phyloP scores from a whole-genome alignment of 257 asterid genomes.

The Gentiana straminea region DNA sequence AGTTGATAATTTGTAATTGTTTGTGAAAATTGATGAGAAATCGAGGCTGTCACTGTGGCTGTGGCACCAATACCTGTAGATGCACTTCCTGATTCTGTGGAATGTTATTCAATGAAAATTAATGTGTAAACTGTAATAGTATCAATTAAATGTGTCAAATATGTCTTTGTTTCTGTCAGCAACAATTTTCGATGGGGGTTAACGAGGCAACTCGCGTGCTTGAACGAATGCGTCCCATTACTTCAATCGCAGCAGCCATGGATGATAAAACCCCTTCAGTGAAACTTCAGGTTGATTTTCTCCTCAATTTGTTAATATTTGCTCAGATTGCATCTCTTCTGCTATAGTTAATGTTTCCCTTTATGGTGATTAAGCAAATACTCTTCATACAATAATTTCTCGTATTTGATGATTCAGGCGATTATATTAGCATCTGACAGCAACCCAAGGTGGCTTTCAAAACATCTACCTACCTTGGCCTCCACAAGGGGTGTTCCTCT shows the following conservation, averaged over 20 bases:
- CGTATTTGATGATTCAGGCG: constrained; percentile 29
- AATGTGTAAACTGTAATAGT: no score
- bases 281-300: constrained; percentile 49
- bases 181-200: constrained; percentile 73
- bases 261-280: constrained; percentile 17
- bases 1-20: not conserved
- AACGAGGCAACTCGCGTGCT: constrained; percentile 86
- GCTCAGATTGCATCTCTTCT: not conserved
- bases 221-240: constrained; percentile 51
- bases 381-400: not conserved
- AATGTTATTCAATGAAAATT: no score
- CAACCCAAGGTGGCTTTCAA: constrained; percentile 74
- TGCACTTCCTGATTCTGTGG: no score
- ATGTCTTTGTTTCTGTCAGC: constrained; percentile 26
- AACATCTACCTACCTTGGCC: constrained; percentile 66
- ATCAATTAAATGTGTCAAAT: not conserved
- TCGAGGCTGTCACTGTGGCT: no score
- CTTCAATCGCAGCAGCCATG: constrained; percentile 6
- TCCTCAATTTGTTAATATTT: not conserved
- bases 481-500: constrained; percentile 63
- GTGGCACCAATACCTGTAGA: no score
- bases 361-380: not conserved
- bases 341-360: not conserved
- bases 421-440: constrained; percentile 68
- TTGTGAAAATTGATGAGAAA: no score